These are phyloP conservation scores for Wickerhamomyces strasburgensis DNA, from an alignment of 805 yeast species.

Conservation along the genomic window DNA sequence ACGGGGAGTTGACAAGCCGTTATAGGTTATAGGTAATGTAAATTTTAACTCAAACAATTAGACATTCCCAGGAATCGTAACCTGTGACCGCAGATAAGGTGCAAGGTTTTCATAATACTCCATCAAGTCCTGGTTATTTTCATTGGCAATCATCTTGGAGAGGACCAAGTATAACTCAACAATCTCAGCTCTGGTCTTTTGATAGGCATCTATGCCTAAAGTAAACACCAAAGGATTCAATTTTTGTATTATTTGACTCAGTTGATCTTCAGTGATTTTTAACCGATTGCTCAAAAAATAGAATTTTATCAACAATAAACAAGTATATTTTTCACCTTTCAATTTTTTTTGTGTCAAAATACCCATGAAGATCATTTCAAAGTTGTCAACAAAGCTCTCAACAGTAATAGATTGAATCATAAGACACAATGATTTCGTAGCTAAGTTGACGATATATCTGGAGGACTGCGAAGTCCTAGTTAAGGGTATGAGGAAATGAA, in stretches of 20 bases:
- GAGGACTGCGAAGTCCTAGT: slow-evolving; percentile 18
- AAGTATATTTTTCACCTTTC: slow-evolving; percentile 22
- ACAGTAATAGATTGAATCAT: slow-evolving; percentile 21
- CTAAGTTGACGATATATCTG: slow-evolving; percentile 9
- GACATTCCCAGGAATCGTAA: no score
- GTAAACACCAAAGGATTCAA: slow-evolving; percentile 6
- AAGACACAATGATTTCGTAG: slow-evolving; percentile 22
- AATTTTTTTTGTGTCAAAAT: slow-evolving; percentile 14
- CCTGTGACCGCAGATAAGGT: slow-evolving; percentile 10
- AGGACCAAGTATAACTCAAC: slow-evolving; percentile 18
- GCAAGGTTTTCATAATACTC: slow-evolving; percentile 13
- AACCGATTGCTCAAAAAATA: slow-evolving; percentile 13
- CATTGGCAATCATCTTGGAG: slow-evolving; percentile 1
- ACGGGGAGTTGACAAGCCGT: no score
- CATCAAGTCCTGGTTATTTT: neutral
- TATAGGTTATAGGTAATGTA: no score
- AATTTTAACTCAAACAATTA: no score
- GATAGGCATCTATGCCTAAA: slow-evolving; percentile 17
- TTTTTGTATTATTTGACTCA: slow-evolving; percentile 3
- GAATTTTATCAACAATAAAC: slow-evolving; percentile 22
- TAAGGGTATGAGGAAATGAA: slow-evolving; percentile 21
- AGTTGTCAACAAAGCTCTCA: slow-evolving; percentile 14
- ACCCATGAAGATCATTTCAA: slow-evolving; percentile 14
- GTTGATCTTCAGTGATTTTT: slow-evolving; percentile 4
- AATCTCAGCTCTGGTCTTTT: slow-evolving; percentile 19